A percentile compares a stretch with the other conserved stretches of the same genome.
phyloP scores from a whole-genome alignment of 2,329 filamentous ascomycete genomes.

The Bipolaris oryzae region DNA sequence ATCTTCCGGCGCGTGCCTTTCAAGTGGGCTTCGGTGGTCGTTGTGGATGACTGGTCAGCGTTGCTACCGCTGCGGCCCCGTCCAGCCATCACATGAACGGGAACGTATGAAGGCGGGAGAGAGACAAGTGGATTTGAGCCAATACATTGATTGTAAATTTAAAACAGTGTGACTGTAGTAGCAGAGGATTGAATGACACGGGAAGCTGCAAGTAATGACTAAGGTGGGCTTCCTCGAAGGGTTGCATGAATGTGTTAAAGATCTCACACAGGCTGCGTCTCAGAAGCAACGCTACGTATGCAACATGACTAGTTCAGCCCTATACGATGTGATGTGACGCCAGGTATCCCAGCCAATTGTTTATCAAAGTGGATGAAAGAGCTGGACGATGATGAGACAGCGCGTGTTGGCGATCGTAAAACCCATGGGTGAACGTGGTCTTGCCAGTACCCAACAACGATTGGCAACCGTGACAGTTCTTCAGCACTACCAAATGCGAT shows the following conservation, averaged over 20 bases:
- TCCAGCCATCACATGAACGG: constrained; percentile 7
- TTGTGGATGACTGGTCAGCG: constrained; percentile 24
- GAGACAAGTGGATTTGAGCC: constrained; percentile 24
- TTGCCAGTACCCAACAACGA: constrained; percentile 5
- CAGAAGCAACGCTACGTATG: constrained; percentile 28
- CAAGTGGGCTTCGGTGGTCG: constrained; percentile 3
- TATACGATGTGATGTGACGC: constrained; percentile 27
- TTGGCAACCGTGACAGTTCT: neutral
- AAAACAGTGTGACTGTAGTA: constrained; percentile 12
- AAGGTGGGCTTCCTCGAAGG: constrained; percentile 22
- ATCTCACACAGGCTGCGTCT: constrained; percentile 37
- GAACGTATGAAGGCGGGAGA: constrained; percentile 5
- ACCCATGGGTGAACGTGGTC: constrained; percentile 14
- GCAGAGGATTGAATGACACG: constrained; percentile 15
- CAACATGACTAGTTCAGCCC: constrained; percentile 18
- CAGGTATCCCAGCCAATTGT: neutral
- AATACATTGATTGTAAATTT: constrained; percentile 18
- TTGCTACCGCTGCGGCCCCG: constrained; percentile 25
- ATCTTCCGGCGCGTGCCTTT: constrained; percentile 30
- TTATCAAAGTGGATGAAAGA: constrained; percentile 16
- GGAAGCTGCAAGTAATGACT: constrained; percentile 15
- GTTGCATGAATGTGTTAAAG: constrained; percentile 38
- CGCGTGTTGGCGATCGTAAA: constrained; percentile 27
- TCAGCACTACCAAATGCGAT: neutral
- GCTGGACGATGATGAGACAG: constrained; percentile 19